Evolutionary conservation across 2,329 filamentous ascomycete species (phyloP).

Genomic region (Geosmithia flava): DNA sequence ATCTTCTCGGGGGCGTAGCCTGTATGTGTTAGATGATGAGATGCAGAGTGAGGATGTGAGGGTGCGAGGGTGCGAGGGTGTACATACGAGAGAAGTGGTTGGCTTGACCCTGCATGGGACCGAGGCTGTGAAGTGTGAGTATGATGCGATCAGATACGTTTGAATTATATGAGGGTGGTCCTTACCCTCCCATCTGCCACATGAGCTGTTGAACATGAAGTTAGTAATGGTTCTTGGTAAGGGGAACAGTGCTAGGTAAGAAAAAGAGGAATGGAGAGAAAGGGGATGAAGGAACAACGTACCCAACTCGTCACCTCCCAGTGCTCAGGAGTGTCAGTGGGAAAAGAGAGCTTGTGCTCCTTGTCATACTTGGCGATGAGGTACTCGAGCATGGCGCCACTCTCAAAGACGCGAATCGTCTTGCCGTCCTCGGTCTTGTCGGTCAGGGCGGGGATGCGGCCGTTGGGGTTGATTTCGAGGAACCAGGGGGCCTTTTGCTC

Average conservation of each 20-base stretch:
- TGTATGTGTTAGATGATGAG: constrained; percentile 8
- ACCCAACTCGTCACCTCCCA: constrained; percentile 75
- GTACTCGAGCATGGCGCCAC: constrained; percentile 74
- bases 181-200: constrained; percentile 61
- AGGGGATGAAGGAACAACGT: constrained; percentile 6
- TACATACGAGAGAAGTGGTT: constrained; percentile 64
- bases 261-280: neutral
- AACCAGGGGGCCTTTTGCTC: constrained; percentile 82
- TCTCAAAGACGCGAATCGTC: constrained; percentile 69
- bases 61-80: neutral
- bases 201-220: constrained; percentile 28
- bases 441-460: constrained; percentile 77
- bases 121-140: neutral
- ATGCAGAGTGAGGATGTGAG: neutral
- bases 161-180: neutral
- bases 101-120: constrained; percentile 37
- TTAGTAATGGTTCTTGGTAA: neutral
- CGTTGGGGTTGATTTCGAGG: constrained; percentile 84
- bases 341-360: constrained; percentile 74
- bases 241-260: too few species aligned
- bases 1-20: constrained; percentile 73
- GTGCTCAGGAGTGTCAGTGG: constrained; percentile 57
- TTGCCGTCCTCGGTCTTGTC: constrained; percentile 66
- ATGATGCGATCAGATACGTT: neutral
- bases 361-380: constrained; percentile 70